Conservation (phyloP, 176 grass and related monocot genomes). For the Neostapfia colusana region DNA sequence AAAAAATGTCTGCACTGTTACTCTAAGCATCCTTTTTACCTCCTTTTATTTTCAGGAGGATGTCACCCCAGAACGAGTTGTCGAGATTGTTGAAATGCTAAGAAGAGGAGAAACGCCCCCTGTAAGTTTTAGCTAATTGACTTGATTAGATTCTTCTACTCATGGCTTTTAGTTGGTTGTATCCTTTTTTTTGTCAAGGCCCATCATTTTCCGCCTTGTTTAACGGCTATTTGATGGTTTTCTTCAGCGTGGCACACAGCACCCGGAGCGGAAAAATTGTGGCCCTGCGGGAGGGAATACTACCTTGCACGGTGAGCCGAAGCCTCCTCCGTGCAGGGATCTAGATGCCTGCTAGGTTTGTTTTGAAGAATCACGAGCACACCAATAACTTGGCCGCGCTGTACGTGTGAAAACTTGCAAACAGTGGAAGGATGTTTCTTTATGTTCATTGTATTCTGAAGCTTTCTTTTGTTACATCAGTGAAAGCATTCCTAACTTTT, state of each 20-base stretch:
- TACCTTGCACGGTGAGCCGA: constrained; percentile 68
- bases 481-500: constrained; percentile 11
- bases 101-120: constrained; percentile 83
- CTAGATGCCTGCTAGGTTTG: constrained; percentile 84
- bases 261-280: constrained; percentile 67
- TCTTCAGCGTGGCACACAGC: constrained; percentile 75
- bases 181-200: neutral
- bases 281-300: constrained; percentile 84
- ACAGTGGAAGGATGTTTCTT: constrained; percentile 20
- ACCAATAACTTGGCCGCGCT: constrained; percentile 41
- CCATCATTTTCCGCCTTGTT: neutral
- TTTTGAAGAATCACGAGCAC: constrained; percentile 28
- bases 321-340: constrained; percentile 84
- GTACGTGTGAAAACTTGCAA: constrained; percentile 36
- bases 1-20: neutral
- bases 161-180: neutral
- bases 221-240: neutral
- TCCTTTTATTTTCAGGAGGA: constrained; percentile 62
- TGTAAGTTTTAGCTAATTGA: constrained; percentile 57
- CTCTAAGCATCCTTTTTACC: constrained; percentile 13
- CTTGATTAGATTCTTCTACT: constrained; percentile 19
- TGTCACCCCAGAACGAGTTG: constrained; percentile 72
- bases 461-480: constrained; percentile 24
- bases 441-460: constrained; percentile 30
- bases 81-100: constrained; percentile 91